Evolutionary conservation across 1,284 basidiomycete genomes (phyloP), one percentile per base, ranked within the genome.

Genomic region (Apiotrichum mycotoxinovorans): DNA sequence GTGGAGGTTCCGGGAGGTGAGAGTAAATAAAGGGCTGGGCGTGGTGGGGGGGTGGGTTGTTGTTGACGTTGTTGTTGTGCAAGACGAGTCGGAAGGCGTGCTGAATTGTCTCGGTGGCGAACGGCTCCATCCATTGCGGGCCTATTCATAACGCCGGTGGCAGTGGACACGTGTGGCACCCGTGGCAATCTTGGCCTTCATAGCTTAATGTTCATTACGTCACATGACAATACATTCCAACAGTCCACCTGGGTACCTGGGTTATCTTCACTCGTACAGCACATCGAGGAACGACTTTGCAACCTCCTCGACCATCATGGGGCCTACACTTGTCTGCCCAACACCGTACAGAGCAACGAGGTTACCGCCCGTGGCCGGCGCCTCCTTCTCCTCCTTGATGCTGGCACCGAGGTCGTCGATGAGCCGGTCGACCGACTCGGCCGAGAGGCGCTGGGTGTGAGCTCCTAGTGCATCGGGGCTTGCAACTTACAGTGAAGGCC

Each of bases 311-410:
- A 97, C 87, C 73, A 98, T 85, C n/a, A 84, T 83, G 2, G 91
- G 89, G 3, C 94, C 95, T 11, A 91, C 87, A 4, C 87, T 85
- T 61, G 88, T 95, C 52, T 86, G 84, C 20, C 94, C 93, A 15
- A 98, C 79, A 91, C 91, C 92, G 73, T 95, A 94, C 5, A 95
- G 71, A 18, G 86, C 83, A 4, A 94, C 89, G 88, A 95, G 91
- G 41, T 84, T 84, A 10, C 92, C 92, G 65, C 85, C 59, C 20
- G 52, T 51, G 8, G 51, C 54, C 80, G 35, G 61, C 82, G 84
- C 51, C 79, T 78, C 8, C 76, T 92, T 92, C 62, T 97, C 80
- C 68, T 95, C 90, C 18, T 82, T 80, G 56, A 98, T 81, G 65
- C 93, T 88, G 43, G 82, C 66, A 14, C 50, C 64, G n/a, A 79